Conservation (phyloP, 441 rosid species). For the Pelargonium myrrhifolium region DNA sequence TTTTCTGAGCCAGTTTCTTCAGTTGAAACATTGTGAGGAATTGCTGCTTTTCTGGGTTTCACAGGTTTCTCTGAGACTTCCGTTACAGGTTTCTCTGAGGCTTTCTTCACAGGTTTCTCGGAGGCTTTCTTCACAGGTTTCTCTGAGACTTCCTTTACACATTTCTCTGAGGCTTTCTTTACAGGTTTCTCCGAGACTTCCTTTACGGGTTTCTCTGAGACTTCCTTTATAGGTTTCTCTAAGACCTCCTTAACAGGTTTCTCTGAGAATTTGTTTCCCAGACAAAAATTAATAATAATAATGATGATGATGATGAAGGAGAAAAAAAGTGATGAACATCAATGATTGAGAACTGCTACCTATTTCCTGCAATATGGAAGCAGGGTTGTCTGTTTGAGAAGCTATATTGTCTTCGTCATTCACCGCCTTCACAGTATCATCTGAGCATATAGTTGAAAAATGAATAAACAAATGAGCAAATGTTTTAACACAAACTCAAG, state of each 20-base stretch:
- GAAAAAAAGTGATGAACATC: constrained; percentile 3
- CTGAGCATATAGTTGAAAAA: constrained; percentile 25
- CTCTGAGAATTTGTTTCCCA: constrained; percentile 6
- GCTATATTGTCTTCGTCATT: constrained; percentile 23
- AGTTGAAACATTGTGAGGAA: constrained; percentile 35
- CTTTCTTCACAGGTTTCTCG: background rate
- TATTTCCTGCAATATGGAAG: constrained; percentile 24
- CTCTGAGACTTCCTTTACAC: background rate
- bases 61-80: constrained; percentile 5
- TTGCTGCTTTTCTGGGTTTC: constrained; percentile 39
- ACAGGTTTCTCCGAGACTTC: constrained; percentile 1
- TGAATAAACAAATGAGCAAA: constrained; percentile 1
- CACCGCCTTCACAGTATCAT: constrained; percentile 27
- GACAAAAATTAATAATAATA: constrained; percentile 21
- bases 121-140: background rate
- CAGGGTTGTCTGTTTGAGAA: constrained; percentile 30
- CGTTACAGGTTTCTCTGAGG: background rate
- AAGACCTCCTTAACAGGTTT: background rate
- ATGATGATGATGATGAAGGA: constrained; percentile 8
- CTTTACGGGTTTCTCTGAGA: background rate
- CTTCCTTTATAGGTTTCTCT: background rate
- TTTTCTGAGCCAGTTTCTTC: constrained; percentile 73
- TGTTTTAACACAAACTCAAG: constrained; percentile 10
- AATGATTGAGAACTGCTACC: constrained; percentile 24
- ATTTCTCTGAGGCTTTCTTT: background rate